Evolutionary conservation across 208 protist species (phyloP), one percentile per base, ranked within the genome.

Genomic region (Leishmania gerbilli): DNA sequence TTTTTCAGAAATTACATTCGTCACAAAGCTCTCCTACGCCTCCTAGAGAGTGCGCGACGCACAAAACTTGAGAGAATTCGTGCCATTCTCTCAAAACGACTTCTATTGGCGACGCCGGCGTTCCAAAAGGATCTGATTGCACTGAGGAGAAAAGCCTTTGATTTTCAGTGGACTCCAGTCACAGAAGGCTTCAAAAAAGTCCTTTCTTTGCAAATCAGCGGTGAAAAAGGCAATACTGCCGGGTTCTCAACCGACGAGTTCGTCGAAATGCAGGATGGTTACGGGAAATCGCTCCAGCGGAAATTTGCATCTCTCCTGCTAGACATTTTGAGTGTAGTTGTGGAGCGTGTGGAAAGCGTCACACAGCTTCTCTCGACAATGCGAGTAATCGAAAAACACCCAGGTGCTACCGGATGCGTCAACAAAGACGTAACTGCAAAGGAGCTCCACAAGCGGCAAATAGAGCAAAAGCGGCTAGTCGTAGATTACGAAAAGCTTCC

Each of bases 401-500:
- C 86, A 5, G 88, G 80, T 37, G 83, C 85, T 8, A 83, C 88
- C 37, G 91, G 93, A n/a, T 90, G 88, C 60, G 97, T 97, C 53
- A 97, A 94, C 56, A 97, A 96, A 89, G 92, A 97, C 69, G 90
- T 96, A 53, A 88, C 88, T 19, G 87, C 91, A 51, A 80, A 88
- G 37, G 88, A 97, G 65, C 83, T 95, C 56, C 88, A 82, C 51
- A 84, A 91, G 69, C 49, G 78, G 49, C 88, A 95, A 81, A 88
- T 90, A 71, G 82, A 89, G 45, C 87, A 95, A n/a, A 98, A 98
- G 67, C 85, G 89, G 1, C 88, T 93, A 27, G 86, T 96, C n/a
- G 91, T 96, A 2, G 90, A 96, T 64, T 94, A 97, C 78, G 85
- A 89, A 77, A 93, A 95, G 71, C 60, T 98, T 56, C 93, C 90